phyloP scores from a whole-genome alignment of 2,329 filamentous ascomycete genomes.

The Aspergillus puulaauensis region DNA sequence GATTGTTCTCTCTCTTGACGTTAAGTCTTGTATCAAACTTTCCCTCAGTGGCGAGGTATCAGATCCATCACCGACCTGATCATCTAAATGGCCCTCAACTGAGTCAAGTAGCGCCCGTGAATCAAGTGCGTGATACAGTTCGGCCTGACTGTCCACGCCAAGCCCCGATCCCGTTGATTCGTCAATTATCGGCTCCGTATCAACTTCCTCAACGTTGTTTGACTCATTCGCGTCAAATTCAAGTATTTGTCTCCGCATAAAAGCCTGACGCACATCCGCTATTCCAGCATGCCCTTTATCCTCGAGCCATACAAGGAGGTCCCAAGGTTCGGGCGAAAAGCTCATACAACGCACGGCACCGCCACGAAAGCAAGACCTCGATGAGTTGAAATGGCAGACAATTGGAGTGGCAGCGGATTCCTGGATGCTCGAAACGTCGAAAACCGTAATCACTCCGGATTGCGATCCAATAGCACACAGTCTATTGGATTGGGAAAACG shows the following conservation, averaged over 20 bases:
- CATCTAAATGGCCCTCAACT: slow-evolving; percentile 24
- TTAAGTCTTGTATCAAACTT: slow-evolving; percentile 38
- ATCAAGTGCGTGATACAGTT: slow-evolving; percentile 22
- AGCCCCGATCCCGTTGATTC: slow-evolving; percentile 25
- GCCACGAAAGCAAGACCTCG: slow-evolving; percentile 65
- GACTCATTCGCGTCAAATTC: slow-evolving; percentile 36
- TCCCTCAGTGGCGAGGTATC: slow-evolving; percentile 35
- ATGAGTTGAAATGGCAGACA: slow-evolving; percentile 74
- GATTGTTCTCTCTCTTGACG: slow-evolving; percentile 43
- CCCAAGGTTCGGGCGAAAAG: slow-evolving; percentile 86
- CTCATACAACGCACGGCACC: slow-evolving; percentile 89
- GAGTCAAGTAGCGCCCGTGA: slow-evolving; percentile 25
- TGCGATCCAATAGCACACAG: slow-evolving; percentile 53
- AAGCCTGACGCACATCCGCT: slow-evolving; percentile 48
- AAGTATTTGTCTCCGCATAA: slow-evolving; percentile 45
- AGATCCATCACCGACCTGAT: slow-evolving; percentile 18
- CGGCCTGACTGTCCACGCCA: slow-evolving; percentile 22
- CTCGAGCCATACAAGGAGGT: slow-evolving; percentile 91
- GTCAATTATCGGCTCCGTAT: slow-evolving; percentile 29
- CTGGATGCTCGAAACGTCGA: slow-evolving; percentile 39
- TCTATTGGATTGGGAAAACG: slow-evolving; percentile 50
- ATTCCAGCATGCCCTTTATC: slow-evolving; percentile 60
- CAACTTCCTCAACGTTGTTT: slow-evolving; percentile 30
- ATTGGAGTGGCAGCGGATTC: slow-evolving; percentile 42
- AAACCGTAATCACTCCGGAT: slow-evolving; percentile 48